A percentile compares a stretch with the other conserved stretches of the same genome.
These are phyloP conservation scores for Samsoniella hepiali DNA, from an alignment of 2,329 filamentous ascomycete species.

Conservation along the genomic window DNA sequence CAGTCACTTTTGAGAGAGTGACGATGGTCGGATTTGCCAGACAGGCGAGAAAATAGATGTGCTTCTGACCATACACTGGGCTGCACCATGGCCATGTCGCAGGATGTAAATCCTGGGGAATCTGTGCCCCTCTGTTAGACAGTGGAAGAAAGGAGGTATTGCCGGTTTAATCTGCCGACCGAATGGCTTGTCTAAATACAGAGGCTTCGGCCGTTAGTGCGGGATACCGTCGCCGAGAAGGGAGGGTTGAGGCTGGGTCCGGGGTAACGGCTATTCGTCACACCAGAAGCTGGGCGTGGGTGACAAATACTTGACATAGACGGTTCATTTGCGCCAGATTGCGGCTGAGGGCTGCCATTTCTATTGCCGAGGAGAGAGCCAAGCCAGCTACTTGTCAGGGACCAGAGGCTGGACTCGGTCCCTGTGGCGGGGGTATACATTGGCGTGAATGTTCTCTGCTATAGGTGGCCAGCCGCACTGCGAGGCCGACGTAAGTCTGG, in stretches of 20 bases:
- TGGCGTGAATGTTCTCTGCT: no score
- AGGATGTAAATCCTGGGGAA: background rate
- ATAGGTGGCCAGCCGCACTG: no score
- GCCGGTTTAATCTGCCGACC: background rate
- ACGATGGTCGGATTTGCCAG: background rate
- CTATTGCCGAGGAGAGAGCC: no score
- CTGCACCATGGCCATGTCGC: no score
- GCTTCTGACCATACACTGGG: background rate
- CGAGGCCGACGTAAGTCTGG: no score
- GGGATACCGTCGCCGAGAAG: background rate
- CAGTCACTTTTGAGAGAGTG: background rate
- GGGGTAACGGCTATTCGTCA: no score
- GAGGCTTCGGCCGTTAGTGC: background rate
- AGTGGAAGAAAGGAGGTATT: background rate
- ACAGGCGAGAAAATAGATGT: background rate
- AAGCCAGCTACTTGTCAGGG: no score
- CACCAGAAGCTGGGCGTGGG: background rate
- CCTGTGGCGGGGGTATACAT: no score
- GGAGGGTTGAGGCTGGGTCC: no score
- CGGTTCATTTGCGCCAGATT: background rate
- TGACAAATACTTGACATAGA: background rate
- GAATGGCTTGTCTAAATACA: background rate
- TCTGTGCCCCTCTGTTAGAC: no score
- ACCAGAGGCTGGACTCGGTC: no score
- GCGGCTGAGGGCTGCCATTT: no score